phyloP scores from a whole-genome alignment of 2,329 filamentous ascomycete species.

The Ambrosiella cleistominuta region DNA sequence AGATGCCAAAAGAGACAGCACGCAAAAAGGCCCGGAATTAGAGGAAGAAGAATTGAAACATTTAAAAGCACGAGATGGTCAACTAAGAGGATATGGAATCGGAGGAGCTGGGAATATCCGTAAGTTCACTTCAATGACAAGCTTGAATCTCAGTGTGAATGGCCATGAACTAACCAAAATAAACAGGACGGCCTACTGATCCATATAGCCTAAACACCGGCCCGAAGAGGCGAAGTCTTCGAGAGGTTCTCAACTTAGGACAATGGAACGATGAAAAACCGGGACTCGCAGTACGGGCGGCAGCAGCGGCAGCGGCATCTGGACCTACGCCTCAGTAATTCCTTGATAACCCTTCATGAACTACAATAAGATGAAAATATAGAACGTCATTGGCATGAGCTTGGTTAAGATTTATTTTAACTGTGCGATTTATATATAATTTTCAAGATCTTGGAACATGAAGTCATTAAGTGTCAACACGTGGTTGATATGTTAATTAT shows the following conservation, averaged over 20 bases:
- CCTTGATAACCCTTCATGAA: too few relatives aligned
- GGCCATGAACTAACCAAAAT: background rate
- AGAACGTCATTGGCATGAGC: too few relatives aligned
- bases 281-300: background rate
- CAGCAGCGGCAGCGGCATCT: background rate
- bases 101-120: constrained; percentile 25
- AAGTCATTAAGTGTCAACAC: background rate
- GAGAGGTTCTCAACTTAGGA: constrained; percentile 7
- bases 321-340: background rate
- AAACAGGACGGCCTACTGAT: constrained; percentile 16
- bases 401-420: too few relatives aligned
- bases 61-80: constrained; percentile 16
- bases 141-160: background rate
- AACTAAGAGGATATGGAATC: constrained; percentile 22
- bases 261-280: constrained; percentile 4
- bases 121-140: constrained; percentile 15
- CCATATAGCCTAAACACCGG: constrained; percentile 14
- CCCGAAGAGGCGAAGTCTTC: constrained; percentile 5
- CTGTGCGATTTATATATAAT: too few relatives aligned
- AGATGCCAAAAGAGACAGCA: background rate
- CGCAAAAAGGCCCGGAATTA: constrained; percentile 8
- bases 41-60: background rate
- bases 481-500: too few relatives aligned
- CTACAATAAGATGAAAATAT: too few relatives aligned
- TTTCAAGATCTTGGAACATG: background rate